A percentile compares a stretch with the other conserved stretches of the same genome.
Conservation (phyloP, 2,329 filamentous ascomycete species). For the Aspergillus tamarii region DNA sequence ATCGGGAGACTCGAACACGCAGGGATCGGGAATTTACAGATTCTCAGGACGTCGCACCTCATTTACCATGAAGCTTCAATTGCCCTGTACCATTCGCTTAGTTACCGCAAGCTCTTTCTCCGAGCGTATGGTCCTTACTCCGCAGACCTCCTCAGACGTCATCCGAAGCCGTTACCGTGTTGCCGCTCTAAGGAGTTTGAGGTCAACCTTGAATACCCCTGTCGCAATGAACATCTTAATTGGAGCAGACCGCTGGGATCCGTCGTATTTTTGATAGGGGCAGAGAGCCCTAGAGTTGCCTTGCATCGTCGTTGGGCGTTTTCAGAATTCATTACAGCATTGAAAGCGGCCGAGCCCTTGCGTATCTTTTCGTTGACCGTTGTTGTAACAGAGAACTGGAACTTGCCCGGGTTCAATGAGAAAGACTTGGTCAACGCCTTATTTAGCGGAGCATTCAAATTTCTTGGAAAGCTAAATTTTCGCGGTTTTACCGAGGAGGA, state of each 20-base stretch:
- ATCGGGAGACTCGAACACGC: conserved; percentile 14
- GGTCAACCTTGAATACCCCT: conserved; percentile 10
- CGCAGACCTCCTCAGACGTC: conserved; percentile 15
- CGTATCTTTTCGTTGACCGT: conserved; percentile 17
- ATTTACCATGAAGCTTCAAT: conserved; percentile 25
- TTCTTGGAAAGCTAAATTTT: conserved; percentile 17
- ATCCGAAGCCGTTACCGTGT: conserved; percentile 13
- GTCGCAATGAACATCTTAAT: conserved; percentile 8
- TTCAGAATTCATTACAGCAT: conserved; percentile 16
- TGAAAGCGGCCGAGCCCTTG: conserved; percentile 15
- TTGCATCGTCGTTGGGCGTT: conserved; percentile 20
- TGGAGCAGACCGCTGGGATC: conserved; percentile 17
- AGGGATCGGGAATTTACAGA: conserved; percentile 12
- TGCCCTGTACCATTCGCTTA: conserved; percentile 20
- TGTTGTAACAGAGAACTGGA: conserved; percentile 23
- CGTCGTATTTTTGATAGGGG: conserved; percentile 19
- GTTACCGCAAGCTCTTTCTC: conserved; percentile 19
- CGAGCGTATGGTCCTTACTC: conserved; percentile 17
- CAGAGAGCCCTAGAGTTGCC: conserved; percentile 13
- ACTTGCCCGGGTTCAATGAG: conserved; percentile 19
- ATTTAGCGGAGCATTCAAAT: conserved; percentile 20
- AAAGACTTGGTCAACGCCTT: conserved; percentile 18
- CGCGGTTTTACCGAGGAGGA: conserved; percentile 21
- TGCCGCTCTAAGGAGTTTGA: conserved; percentile 11
- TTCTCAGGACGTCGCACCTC: conserved; percentile 21